These are phyloP conservation scores for Diplocarpon mali DNA, from an alignment of 2,329 filamentous ascomycete genomes.

Conservation along the genomic window DNA sequence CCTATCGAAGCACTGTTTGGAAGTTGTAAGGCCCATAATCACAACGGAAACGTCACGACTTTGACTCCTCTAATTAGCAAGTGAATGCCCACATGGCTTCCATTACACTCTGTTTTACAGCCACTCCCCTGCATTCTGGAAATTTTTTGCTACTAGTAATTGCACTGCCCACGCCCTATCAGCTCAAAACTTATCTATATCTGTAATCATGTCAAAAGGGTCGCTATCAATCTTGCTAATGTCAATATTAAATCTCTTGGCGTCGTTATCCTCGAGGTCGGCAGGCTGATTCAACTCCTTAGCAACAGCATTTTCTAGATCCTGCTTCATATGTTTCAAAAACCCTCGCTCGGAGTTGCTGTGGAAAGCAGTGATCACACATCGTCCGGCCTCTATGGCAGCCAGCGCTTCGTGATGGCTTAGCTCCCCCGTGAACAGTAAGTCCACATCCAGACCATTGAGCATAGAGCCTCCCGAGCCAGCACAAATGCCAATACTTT, in stretches of 20 bases:
- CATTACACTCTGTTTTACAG: no score
- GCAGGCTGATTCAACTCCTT: constrained; percentile 25
- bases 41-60: no score
- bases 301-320: constrained; percentile 18
- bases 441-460: constrained; percentile 57
- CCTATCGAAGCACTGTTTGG: no score
- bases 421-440: constrained; percentile 87
- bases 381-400: constrained; percentile 72
- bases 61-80: no score
- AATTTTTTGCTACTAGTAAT: no score
- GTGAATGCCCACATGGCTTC: no score
- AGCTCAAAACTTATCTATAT: background rate
- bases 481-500: constrained; percentile 74
- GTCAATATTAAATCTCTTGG: constrained; percentile 37
- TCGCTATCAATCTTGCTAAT: constrained; percentile 76
- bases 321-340: constrained; percentile 51
- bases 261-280: constrained; percentile 3
- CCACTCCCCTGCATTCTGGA: no score
- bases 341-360: constrained; percentile 88
- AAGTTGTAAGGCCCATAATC: no score
- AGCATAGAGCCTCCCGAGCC: constrained; percentile 77
- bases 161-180: no score
- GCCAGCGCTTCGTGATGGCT: constrained; percentile 85
- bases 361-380: constrained; percentile 79
- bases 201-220: constrained; percentile 72